phyloP scores from a whole-genome alignment of 2,329 filamentous ascomycete genomes.

The Aureobasidium sp. region DNA sequence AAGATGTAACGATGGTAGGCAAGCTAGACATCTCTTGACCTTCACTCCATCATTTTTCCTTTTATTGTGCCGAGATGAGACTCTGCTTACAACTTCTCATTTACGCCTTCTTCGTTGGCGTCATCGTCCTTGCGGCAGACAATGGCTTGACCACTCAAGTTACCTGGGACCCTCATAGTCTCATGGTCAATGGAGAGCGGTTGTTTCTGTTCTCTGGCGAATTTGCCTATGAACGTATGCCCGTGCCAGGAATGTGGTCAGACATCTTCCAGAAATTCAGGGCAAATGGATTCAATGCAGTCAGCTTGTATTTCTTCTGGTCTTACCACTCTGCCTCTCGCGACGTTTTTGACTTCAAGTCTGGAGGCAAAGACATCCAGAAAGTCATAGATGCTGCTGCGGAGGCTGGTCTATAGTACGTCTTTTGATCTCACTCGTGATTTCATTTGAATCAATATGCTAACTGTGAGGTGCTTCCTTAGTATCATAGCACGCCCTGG shows the following conservation, averaged over 20 bases:
- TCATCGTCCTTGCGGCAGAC: constrained; percentile 1
- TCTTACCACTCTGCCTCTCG: constrained; percentile 21
- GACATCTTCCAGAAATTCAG: constrained; percentile 47
- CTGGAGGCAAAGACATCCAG: constrained; percentile 45
- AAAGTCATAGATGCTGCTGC: constrained; percentile 46
- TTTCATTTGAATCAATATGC: background rate
- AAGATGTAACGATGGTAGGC: background rate
- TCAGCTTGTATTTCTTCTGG: constrained; percentile 27
- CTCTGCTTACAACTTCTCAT: background rate
- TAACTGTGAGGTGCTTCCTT: background rate
- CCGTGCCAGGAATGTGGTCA: constrained; percentile 43
- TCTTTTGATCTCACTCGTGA: background rate
- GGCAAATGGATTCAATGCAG: constrained; percentile 42
- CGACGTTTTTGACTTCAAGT: constrained; percentile 40
- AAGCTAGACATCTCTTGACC: background rate
- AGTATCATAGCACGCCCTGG: constrained; percentile 38
- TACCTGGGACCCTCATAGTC: constrained; percentile 48
- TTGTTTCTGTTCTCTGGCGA: constrained; percentile 47
- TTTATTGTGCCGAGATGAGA: background rate
- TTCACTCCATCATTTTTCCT: background rate
- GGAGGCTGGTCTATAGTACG: constrained; percentile 34
- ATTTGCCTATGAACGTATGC: constrained; percentile 46
- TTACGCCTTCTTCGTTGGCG: background rate
- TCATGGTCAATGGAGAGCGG: constrained; percentile 43
- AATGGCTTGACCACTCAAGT: constrained; percentile 34